Evolutionary conservation across 805 yeast genomes (phyloP).

Genomic region (Kodamaea jinghongensis): DNA sequence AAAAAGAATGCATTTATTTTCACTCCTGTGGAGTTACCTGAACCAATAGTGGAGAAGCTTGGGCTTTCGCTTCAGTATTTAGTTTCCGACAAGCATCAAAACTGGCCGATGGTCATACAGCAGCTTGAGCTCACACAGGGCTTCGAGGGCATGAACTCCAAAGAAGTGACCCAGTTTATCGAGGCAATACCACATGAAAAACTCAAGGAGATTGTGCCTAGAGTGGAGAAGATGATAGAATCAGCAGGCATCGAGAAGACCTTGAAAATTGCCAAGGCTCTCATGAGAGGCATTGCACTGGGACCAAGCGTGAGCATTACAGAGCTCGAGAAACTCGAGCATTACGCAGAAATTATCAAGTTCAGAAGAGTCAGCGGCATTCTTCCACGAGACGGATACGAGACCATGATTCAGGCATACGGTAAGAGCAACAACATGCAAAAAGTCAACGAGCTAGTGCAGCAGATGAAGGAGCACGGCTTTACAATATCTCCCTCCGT

Average conservation of each 20-base stretch:
- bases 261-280: slow-evolving; percentile 32
- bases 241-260: slow-evolving; percentile 32
- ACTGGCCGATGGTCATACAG: slow-evolving; percentile 48
- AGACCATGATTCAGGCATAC: slow-evolving; percentile 44
- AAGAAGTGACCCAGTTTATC: slow-evolving; percentile 38
- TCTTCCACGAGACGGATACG: slow-evolving; percentile 41
- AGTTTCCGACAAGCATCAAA: slow-evolving; percentile 35
- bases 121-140: slow-evolving; percentile 37
- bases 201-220: slow-evolving; percentile 31
- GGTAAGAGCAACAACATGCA: slow-evolving; percentile 39
- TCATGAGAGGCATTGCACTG: slow-evolving; percentile 34
- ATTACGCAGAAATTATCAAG: slow-evolving; percentile 24
- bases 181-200: slow-evolving; percentile 40
- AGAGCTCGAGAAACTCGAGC: slow-evolving; percentile 29
- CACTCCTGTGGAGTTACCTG: slow-evolving; percentile 33
- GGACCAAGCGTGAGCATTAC: slow-evolving; percentile 20
- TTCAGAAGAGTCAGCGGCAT: slow-evolving; percentile 17
- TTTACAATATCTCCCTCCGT: slow-evolving; percentile 44
- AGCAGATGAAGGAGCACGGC: slow-evolving; percentile 35
- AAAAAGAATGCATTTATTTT: slow-evolving; percentile 14
- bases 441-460: slow-evolving; percentile 36
- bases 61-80: slow-evolving; percentile 41
- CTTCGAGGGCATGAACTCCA: slow-evolving; percentile 25
- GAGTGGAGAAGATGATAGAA: slow-evolving; percentile 34
- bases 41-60: slow-evolving; percentile 30